Conservation (phyloP, 768 basidiomycete genomes). For the Pisolithus microcarpus region DNA sequence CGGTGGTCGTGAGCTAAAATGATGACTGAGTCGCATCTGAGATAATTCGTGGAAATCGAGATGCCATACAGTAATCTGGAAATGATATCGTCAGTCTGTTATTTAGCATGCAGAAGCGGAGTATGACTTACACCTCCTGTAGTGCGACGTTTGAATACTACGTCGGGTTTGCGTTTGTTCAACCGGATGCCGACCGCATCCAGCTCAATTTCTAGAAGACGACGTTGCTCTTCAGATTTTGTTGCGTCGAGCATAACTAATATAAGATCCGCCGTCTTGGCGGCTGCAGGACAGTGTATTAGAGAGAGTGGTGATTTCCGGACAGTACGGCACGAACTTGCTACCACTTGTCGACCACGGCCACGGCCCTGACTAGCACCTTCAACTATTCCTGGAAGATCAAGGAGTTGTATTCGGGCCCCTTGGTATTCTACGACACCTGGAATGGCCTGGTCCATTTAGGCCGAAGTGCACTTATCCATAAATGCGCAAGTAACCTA, state of each 20-base stretch:
- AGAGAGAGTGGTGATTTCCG: background rate
- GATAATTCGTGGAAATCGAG: background rate
- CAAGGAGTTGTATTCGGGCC: constrained; percentile 85
- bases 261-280: constrained; percentile 90
- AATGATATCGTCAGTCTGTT: background rate
- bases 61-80: constrained; percentile 63
- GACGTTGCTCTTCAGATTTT: constrained; percentile 86
- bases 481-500: constrained; percentile 14
- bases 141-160: constrained; percentile 89
- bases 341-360: constrained; percentile 92
- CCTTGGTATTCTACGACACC: constrained; percentile 97
- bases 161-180: constrained; percentile 85
- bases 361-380: constrained; percentile 88
- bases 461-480: background rate
- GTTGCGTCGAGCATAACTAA: constrained; percentile 90
- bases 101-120: background rate
- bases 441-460: constrained; percentile 69
- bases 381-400: constrained; percentile 94
- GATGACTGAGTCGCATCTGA: background rate
- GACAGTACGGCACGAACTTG: constrained; percentile 42
- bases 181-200: constrained; percentile 95
- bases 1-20: constrained; percentile 73
- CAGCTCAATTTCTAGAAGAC: constrained; percentile 83
- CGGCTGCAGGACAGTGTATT: constrained; percentile 37
- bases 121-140: constrained; percentile 72